phyloP scores from a whole-genome alignment of 768 basidiomycete genomes.

The Erythrobasidium yunnanense region DNA sequence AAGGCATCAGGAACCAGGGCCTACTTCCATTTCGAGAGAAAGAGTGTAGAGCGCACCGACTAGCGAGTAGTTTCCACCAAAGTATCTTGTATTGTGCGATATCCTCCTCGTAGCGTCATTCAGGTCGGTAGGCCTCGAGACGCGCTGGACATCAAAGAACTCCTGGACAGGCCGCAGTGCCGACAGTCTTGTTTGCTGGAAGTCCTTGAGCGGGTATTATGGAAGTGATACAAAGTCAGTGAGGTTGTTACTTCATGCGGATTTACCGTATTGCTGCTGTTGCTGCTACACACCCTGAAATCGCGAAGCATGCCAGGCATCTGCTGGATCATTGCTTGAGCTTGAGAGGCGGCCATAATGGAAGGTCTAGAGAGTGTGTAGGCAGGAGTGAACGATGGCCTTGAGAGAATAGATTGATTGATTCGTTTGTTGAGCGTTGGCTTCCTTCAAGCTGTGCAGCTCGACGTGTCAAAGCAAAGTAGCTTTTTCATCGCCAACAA shows the following conservation, averaged over 20 bases:
- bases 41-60: constrained; percentile 37
- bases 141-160: constrained; percentile 26
- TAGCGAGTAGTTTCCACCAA: constrained; percentile 23
- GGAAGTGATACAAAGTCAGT: not conserved
- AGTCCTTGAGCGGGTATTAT: constrained; percentile 11
- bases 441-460: no score
- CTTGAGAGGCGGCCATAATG: constrained; percentile 2
- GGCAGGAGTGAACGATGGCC: no score
- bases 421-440: no score
- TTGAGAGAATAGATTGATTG: no score
- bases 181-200: constrained; percentile 25
- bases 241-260: no score
- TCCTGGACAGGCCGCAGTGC: constrained; percentile 19
- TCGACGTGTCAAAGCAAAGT: no score
- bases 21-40: not conserved
- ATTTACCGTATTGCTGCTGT: no score
- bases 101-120: constrained; percentile 58
- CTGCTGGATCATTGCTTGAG: constrained; percentile 14
- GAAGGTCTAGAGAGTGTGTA: not conserved
- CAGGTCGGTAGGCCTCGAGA: constrained; percentile 40
- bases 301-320: constrained; percentile 18
- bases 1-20: not conserved
- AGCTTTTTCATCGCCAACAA: no score
- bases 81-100: constrained; percentile 35
- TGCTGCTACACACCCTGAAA: constrained; percentile 14